Evolutionary conservation across 1,284 basidiomycete species (phyloP).

Genomic region (Fomitopsis betulina): DNA sequence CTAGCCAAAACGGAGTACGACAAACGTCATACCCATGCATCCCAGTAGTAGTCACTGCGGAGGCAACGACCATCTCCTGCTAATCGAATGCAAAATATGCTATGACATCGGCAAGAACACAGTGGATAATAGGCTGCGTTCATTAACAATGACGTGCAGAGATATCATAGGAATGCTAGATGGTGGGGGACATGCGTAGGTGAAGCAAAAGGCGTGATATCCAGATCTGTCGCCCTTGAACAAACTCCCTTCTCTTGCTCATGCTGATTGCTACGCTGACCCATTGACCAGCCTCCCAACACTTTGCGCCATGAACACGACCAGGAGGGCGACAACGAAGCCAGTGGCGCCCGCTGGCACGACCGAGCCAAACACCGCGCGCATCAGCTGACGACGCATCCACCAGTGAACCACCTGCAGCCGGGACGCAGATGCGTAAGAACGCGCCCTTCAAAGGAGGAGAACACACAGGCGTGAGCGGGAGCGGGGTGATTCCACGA

Average conservation of each 20-base stretch:
- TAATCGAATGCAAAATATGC: too few species aligned
- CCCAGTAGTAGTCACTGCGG: too few species aligned
- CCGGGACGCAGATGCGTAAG: slow-evolving; percentile 29
- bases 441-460: slow-evolving; percentile 22
- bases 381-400: slow-evolving; percentile 34
- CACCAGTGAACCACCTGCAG: slow-evolving; percentile 45
- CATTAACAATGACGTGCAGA: too few species aligned
- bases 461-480: slow-evolving; percentile 10
- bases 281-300: not conserved
- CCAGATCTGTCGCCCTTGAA: too few species aligned
- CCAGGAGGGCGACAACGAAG: slow-evolving; percentile 15
- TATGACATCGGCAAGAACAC: too few species aligned
- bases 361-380: slow-evolving; percentile 10
- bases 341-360: slow-evolving; percentile 10
- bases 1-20: too few species aligned
- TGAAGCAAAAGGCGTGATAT: too few species aligned
- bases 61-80: too few species aligned
- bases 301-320: slow-evolving; percentile 14
- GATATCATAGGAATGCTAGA: too few species aligned
- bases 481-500: not conserved
- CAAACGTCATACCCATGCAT: too few species aligned
- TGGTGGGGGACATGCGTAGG: too few species aligned
- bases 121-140: too few species aligned
- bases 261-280: not conserved
- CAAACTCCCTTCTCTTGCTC: not conserved